Evolutionary conservation across 2,329 filamentous ascomycete genomes (phyloP).

Genomic region (Aspergillus aculeatinus): DNA sequence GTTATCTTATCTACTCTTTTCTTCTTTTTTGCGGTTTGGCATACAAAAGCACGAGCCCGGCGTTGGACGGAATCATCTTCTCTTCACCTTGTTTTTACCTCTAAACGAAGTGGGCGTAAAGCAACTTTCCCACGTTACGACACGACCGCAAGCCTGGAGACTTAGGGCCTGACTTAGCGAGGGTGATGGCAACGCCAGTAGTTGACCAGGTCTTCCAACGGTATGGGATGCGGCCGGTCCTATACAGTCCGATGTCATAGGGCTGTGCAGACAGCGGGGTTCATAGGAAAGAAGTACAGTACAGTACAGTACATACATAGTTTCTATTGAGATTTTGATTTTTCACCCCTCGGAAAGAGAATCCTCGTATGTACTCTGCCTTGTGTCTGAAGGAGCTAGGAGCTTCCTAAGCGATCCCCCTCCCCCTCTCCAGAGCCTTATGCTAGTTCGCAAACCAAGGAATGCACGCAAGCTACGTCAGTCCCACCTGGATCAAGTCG

Average conservation of each 20-base stretch:
- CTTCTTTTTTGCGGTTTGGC: slow-evolving; percentile 20
- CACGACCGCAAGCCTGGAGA: slow-evolving; percentile 10
- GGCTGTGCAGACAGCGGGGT: neutral
- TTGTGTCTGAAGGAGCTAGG: neutral
- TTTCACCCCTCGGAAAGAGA: too few species aligned
- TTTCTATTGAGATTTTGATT: neutral
- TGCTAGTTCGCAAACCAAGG: too few species aligned
- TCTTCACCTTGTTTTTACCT: slow-evolving; percentile 4
- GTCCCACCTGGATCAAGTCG: neutral
- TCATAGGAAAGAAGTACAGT: neutral
- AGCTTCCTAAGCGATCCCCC: neutral
- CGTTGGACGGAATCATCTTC: slow-evolving; percentile 13
- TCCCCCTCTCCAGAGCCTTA: too few species aligned
- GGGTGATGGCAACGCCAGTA: neutral
- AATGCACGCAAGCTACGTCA: neutral
- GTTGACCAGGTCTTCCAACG: neutral
- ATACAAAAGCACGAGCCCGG: slow-evolving; percentile 19
- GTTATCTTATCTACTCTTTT: slow-evolving; percentile 16
- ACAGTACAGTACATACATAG: neutral
- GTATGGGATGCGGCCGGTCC: neutral
- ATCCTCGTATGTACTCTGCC: neutral
- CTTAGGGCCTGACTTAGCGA: neutral
- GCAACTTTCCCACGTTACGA: slow-evolving; percentile 15
- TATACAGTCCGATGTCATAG: neutral
- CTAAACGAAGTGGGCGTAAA: slow-evolving; percentile 17